These are phyloP conservation scores for Drosera spatulata DNA, from an alignment of 179 eudicot species.

Conservation along the genomic window DNA sequence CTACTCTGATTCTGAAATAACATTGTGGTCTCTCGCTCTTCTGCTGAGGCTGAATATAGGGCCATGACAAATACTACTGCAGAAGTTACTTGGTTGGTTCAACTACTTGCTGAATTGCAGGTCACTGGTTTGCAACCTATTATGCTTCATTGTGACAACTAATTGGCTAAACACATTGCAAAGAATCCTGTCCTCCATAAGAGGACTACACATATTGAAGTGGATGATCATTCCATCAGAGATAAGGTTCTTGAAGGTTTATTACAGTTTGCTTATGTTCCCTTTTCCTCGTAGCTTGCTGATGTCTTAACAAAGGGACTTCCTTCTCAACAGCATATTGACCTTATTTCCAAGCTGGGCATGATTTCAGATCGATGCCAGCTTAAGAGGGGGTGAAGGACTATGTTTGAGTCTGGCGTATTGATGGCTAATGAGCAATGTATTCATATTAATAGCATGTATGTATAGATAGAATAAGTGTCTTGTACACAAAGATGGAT, in stretches of 20 bases:
- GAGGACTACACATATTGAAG: constrained; percentile 1
- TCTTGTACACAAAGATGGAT: too few relatives aligned
- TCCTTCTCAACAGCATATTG: not conserved
- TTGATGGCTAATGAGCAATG: too few relatives aligned
- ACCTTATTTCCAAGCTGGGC: not conserved
- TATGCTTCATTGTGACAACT: constrained; percentile 2
- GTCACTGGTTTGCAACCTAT: not conserved
- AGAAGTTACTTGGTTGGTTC: too few relatives aligned
- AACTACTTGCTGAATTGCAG: not conserved
- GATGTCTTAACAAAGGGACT: not conserved
- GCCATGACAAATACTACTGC: too few relatives aligned
- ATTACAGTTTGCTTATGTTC: not conserved
- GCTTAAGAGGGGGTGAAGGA: too few relatives aligned
- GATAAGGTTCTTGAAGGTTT: constrained; percentile 3
- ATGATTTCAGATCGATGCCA: too few relatives aligned
- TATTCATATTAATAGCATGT: too few relatives aligned
- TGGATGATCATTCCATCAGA: constrained; percentile 2
- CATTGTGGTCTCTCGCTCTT: not conserved
- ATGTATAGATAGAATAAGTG: too few relatives aligned
- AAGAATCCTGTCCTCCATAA: not conserved
- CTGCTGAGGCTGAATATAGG: not conserved
- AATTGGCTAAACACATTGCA: constrained; percentile 1
- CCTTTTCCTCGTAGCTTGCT: not conserved
- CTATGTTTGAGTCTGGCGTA: too few relatives aligned
- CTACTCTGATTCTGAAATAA: too few relatives aligned